Conservation (phyloP, 192 early-diverging fungal species). For the Neocallimastix lanati region DNA sequence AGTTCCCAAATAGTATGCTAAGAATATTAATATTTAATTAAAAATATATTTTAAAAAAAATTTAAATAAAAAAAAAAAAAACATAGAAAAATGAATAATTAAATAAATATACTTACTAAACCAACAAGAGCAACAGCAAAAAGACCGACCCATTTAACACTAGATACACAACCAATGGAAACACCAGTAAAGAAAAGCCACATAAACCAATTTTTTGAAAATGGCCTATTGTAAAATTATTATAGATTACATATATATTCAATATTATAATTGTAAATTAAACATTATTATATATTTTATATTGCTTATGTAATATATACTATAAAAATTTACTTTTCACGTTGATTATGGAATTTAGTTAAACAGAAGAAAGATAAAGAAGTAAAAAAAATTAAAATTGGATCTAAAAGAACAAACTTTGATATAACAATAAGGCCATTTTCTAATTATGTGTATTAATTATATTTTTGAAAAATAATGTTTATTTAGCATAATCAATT, state of each 20-base stretch:
- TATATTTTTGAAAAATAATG: too few species aligned
- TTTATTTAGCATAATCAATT: too few species aligned
- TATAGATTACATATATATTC: too few species aligned
- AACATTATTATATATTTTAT: too few species aligned
- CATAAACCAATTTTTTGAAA: not conserved
- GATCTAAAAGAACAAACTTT: conserved; percentile 1
- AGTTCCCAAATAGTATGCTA: conserved; percentile 1
- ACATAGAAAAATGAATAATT: too few species aligned
- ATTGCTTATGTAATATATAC: too few species aligned
- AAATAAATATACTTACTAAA: not conserved
- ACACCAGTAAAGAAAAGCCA: not conserved
- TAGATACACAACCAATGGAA: conserved; percentile 1
- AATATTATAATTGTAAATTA: too few species aligned
- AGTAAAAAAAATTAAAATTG: not conserved
- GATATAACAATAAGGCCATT: not conserved
- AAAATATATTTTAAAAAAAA: not conserved
- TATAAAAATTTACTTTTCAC: not conserved
- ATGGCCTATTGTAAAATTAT: not conserved
- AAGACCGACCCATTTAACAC: conserved; percentile 89
- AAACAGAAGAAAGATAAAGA: not conserved
- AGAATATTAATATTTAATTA: not conserved
- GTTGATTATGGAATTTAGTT: not conserved
- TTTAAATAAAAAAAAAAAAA: too few species aligned
- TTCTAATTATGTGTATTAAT: not conserved
- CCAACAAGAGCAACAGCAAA: conserved; percentile 52